Conservation (phyloP, 2,329 filamentous ascomycete species). For the Penicillium sp. region DNA sequence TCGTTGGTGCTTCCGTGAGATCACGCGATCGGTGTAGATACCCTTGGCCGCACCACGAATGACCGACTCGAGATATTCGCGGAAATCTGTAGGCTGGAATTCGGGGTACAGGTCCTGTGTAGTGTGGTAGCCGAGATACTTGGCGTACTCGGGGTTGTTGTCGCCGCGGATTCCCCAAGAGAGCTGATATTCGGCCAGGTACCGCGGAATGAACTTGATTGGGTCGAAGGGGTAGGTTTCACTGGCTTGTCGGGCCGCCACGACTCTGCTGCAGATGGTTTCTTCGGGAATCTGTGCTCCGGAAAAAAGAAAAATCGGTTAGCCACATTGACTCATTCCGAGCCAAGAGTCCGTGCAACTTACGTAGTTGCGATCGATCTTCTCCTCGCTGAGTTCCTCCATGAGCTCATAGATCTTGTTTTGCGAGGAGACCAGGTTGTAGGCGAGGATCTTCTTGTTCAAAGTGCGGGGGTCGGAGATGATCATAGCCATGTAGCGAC, state of each 20-base stretch:
- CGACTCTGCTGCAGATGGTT: constrained; percentile 36
- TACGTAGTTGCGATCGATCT: constrained; percentile 43
- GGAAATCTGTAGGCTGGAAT: constrained; percentile 43
- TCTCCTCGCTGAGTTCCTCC: constrained; percentile 53
- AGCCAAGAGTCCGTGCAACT: constrained; percentile 14
- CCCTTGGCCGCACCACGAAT: constrained; percentile 44
- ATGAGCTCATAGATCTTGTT: constrained; percentile 50
- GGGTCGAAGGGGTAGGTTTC: constrained; percentile 41
- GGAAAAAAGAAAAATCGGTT: constrained; percentile 11
- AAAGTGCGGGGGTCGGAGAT: constrained; percentile 55
- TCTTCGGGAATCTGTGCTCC: constrained; percentile 35
- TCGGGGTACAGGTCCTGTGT: constrained; percentile 57
- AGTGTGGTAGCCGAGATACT: constrained; percentile 56
- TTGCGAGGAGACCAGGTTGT: constrained; percentile 48
- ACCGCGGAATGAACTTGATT: constrained; percentile 37
- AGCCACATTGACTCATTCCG: constrained; percentile 7
- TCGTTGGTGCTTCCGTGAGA: constrained; percentile 39
- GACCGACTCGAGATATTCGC: constrained; percentile 43
- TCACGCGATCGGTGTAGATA: constrained; percentile 38
- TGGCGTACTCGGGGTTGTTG: constrained; percentile 54
- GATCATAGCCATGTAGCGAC: constrained; percentile 53
- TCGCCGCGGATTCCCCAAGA: constrained; percentile 54
- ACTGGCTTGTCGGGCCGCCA: constrained; percentile 35
- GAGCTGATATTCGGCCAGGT: constrained; percentile 47
- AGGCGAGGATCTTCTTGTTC: constrained; percentile 54